These are phyloP conservation scores for Ophiocordyceps camponoti-rufipedis DNA, from an alignment of 2,329 filamentous ascomycete genomes.

Conservation along the genomic window DNA sequence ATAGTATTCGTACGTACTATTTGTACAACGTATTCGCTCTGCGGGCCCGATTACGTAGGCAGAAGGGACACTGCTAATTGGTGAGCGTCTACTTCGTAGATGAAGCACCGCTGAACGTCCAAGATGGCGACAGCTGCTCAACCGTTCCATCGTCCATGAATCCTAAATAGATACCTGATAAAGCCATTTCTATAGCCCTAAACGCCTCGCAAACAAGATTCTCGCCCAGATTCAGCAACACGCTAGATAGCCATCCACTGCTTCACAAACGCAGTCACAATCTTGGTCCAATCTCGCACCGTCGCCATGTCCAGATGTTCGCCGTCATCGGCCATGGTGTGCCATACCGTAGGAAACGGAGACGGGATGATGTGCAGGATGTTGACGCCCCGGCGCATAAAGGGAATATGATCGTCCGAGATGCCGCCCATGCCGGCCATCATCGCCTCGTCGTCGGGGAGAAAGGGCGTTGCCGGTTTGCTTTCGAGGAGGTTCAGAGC, in stretches of 20 bases:
- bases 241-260: slow-evolving; percentile 56
- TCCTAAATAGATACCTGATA: no score
- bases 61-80: no score
- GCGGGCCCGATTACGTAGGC: no score
- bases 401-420: slow-evolving; percentile 82
- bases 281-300: slow-evolving; percentile 71
- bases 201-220: no score
- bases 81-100: no score
- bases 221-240: neutral
- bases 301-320: slow-evolving; percentile 66
- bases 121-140: no score
- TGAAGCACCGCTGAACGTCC: no score
- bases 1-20: no score
- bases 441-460: slow-evolving; percentile 43
- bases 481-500: slow-evolving; percentile 48
- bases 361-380: slow-evolving; percentile 77
- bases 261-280: slow-evolving; percentile 67
- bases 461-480: slow-evolving; percentile 31
- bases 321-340: slow-evolving; percentile 66
- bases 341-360: slow-evolving; percentile 75
- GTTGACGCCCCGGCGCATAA: slow-evolving; percentile 71
- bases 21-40: no score
- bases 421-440: slow-evolving; percentile 27
- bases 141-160: no score
- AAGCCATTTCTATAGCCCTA: no score